phyloP scores from a whole-genome alignment of 805 yeast species.

The Pichia phayaonensis region DNA sequence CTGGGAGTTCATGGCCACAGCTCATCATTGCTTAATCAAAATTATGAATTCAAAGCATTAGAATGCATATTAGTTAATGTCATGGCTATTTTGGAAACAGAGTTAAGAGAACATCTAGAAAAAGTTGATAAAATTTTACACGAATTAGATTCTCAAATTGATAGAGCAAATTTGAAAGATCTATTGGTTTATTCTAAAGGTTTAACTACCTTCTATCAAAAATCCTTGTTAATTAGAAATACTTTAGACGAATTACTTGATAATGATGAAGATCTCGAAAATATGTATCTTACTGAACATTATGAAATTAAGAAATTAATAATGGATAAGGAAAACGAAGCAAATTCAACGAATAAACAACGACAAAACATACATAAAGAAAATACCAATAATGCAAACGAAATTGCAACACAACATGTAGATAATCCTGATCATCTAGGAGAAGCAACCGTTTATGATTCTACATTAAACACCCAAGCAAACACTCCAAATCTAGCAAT shows the following conservation, averaged over 20 bases:
- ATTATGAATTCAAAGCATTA: conserved; percentile 74
- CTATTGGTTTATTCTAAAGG: conserved; percentile 66
- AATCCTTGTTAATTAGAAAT: conserved; percentile 65
- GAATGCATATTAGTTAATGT: conserved; percentile 80
- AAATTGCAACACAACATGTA: neutral
- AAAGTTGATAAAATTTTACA: conserved; percentile 56
- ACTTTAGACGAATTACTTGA: conserved; percentile 80
- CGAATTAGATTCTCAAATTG: conserved; percentile 72
- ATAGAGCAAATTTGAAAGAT: conserved; percentile 66
- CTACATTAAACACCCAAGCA: neutral
- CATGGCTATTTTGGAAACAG: conserved; percentile 71
- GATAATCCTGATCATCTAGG: neutral
- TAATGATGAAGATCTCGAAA: conserved; percentile 76
- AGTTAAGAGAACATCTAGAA: conserved; percentile 50
- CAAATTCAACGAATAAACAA: neutral
- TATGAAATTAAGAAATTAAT: conserved; percentile 12
- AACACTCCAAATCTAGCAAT: neutral
- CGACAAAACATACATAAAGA: neutral
- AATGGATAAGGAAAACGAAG: neutral
- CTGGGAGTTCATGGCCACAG: conserved; percentile 7
- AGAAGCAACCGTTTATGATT: neutral
- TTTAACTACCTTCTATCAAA: conserved; percentile 66
- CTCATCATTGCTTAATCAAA: conserved; percentile 26
- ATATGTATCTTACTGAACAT: conserved; percentile 61
- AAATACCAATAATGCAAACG: neutral